Percentiles rank a stretch among this genome's conserved stretches.
phyloP scores from a whole-genome alignment of 2,329 filamentous ascomycete genomes.

The Balansia obtecta region DNA sequence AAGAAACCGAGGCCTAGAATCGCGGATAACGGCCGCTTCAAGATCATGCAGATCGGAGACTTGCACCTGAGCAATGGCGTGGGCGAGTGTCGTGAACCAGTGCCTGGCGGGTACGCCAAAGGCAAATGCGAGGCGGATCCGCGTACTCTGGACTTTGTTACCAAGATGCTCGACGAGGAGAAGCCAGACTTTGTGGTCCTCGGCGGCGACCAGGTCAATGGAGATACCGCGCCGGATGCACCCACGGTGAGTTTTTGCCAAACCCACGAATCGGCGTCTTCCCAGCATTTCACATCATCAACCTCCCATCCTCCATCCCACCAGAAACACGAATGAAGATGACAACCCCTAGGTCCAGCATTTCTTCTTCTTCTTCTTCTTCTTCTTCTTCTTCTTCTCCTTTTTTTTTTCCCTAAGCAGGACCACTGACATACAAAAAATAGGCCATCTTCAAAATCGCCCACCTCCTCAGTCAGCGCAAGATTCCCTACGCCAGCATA shows the following conservation, averaged over 20 bases:
- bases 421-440: background rate
- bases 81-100: slow-evolving; percentile 74
- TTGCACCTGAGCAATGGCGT: slow-evolving; percentile 85
- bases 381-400: too few species aligned
- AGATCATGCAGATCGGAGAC: slow-evolving; percentile 95
- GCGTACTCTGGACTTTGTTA: slow-evolving; percentile 80
- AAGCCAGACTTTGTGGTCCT: slow-evolving; percentile 86
- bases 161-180: slow-evolving; percentile 75
- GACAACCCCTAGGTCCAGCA: too few species aligned
- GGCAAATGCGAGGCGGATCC: slow-evolving; percentile 84
- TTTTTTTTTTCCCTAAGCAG: too few species aligned
- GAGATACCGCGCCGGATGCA: slow-evolving; percentile 80
- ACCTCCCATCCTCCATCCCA: background rate
- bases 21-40: slow-evolving; percentile 82
- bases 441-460: slow-evolving; percentile 89
- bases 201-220: slow-evolving; percentile 91
- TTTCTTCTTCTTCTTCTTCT: too few species aligned
- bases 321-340: too few species aligned
- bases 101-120: slow-evolving; percentile 59
- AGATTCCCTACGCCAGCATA: slow-evolving; percentile 85
- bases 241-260: slow-evolving; percentile 55
- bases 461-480: slow-evolving; percentile 69
- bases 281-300: background rate
- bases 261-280: background rate
- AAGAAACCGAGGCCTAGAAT: slow-evolving; percentile 67